Conservation (phyloP, 2,329 filamentous ascomycete species). For the Drechslera avenae region DNA sequence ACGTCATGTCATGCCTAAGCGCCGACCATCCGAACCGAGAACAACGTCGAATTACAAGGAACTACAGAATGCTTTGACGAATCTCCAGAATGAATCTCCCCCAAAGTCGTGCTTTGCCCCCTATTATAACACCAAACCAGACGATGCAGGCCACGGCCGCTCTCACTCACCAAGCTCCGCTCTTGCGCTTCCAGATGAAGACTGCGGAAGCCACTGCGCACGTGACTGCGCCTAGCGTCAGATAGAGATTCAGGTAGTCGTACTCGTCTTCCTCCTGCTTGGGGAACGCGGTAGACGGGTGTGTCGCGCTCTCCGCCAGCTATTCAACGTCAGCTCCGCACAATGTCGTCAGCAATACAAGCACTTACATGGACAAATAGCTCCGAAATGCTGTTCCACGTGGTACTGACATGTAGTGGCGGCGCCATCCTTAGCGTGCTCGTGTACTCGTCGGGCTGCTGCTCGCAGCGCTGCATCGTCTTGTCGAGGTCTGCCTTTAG, state of each 20-base stretch:
- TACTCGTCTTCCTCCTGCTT: slow-evolving; percentile 81
- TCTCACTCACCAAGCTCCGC: slow-evolving; percentile 15
- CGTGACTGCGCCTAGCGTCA: slow-evolving; percentile 75
- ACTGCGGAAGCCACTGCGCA: slow-evolving; percentile 63
- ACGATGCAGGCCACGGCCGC: neutral
- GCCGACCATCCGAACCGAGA: neutral
- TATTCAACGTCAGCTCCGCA: slow-evolving; percentile 30
- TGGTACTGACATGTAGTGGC: slow-evolving; percentile 91
- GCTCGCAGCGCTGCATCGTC: slow-evolving; percentile 92
- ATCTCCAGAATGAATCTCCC: too few relatives aligned
- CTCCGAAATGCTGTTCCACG: slow-evolving; percentile 91
- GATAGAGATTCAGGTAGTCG: slow-evolving; percentile 83
- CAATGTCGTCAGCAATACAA: neutral
- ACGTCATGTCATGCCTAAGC: slow-evolving; percentile 19
- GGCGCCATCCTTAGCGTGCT: slow-evolving; percentile 83
- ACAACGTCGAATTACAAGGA: too few relatives aligned
- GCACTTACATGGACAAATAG: slow-evolving; percentile 74
- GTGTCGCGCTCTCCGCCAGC: slow-evolving; percentile 89
- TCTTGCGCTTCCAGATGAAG: slow-evolving; percentile 63
- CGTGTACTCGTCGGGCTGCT: slow-evolving; percentile 87
- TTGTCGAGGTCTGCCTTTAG: slow-evolving; percentile 96
- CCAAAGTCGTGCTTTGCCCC: too few relatives aligned
- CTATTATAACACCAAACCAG: too few relatives aligned
- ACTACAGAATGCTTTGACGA: neutral
- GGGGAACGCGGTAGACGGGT: slow-evolving; percentile 85